A percentile compares a stretch with the other conserved stretches of the same genome.
Evolutionary conservation across 805 yeast species (phyloP).

Genomic region (Candida ficus): DNA sequence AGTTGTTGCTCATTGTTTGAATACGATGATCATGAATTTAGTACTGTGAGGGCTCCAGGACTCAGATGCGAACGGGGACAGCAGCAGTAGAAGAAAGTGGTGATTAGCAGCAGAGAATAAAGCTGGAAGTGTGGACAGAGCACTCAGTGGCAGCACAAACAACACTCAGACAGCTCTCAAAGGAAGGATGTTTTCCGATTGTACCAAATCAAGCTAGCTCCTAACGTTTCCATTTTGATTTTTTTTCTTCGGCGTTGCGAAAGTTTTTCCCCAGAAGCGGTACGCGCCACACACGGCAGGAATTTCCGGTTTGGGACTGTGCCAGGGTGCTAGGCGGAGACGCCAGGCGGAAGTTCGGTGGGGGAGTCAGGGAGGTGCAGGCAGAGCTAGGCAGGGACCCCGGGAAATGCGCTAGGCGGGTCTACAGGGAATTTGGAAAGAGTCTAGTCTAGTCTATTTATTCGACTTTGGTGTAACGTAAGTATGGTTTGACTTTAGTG

Average conservation of each 20-base stretch:
- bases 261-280: not conserved
- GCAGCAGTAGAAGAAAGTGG: no score
- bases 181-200: not conserved
- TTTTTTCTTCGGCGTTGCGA: not conserved
- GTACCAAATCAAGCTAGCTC: not conserved
- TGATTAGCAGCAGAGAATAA: no score
- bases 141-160: no score
- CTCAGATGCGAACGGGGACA: no score
- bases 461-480: constrained; percentile 57
- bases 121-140: no score
- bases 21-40: constrained; percentile 4
- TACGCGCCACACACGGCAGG: not conserved
- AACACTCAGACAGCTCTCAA: not conserved
- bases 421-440: not conserved
- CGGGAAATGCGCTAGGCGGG: not conserved
- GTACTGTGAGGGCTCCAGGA: no score
- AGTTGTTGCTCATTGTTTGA: constrained; percentile 24
- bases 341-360: not conserved
- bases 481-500: constrained; percentile 84
- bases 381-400: not conserved
- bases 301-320: not conserved
- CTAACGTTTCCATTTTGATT: not conserved
- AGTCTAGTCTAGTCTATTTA: not conserved
- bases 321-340: not conserved
- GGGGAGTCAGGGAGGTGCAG: not conserved